Conservation (phyloP, 2,329 filamentous ascomycete genomes). For the Arthrobotrys pseudoclavata region DNA sequence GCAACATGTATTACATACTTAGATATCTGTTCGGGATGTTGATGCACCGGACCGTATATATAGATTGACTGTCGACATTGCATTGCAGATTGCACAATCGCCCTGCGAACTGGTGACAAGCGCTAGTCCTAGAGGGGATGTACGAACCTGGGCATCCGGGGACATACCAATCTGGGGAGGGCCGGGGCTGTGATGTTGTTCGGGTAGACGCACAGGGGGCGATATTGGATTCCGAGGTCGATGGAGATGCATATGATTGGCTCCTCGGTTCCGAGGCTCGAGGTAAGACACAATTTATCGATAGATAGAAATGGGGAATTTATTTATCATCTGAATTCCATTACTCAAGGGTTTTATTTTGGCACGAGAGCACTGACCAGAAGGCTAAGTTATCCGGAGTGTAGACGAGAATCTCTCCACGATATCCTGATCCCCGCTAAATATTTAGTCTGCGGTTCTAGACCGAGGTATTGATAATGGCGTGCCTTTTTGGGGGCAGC, state of each 20-base stretch:
- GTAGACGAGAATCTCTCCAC: conserved; percentile 24
- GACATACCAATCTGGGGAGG: not conserved
- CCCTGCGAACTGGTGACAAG: conserved; percentile 4
- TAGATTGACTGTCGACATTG: conserved; percentile 11
- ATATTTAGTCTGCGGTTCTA: conserved; percentile 8
- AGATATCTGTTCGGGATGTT: conserved; percentile 9
- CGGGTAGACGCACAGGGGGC: conserved; percentile 33
- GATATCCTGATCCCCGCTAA: conserved; percentile 20
- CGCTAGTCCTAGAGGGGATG: not conserved
- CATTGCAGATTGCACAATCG: conserved; percentile 25
- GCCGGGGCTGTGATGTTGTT: not conserved
- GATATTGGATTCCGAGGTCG: conserved; percentile 24
- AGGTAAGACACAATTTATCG: conserved; percentile 3
- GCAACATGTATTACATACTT: not conserved
- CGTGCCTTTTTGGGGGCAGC: conserved; percentile 5
- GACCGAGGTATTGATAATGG: conserved; percentile 24
- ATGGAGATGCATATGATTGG: conserved; percentile 25
- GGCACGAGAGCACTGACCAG: conserved; percentile 23
- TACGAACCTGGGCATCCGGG: not conserved
- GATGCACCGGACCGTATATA: conserved; percentile 15
- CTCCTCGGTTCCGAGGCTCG: conserved; percentile 22
- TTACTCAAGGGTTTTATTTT: conserved; percentile 22
- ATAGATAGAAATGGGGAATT: conserved; percentile 8
- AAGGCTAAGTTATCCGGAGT: conserved; percentile 1
- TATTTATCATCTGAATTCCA: conserved; percentile 30